Conservation (phyloP, 768 basidiomycete species). For the Candolleomyces efflorescens region DNA sequence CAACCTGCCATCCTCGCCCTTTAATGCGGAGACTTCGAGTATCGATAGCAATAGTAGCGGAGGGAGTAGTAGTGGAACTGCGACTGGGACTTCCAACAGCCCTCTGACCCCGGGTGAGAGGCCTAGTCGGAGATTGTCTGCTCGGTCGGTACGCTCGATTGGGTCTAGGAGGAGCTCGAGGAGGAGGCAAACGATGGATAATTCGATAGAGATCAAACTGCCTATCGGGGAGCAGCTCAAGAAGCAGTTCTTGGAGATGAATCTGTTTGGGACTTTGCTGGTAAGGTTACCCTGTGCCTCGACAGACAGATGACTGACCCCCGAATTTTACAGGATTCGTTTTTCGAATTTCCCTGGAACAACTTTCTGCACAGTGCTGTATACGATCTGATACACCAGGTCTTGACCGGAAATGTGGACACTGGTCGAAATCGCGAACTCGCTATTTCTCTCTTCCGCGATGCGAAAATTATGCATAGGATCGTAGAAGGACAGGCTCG, state of each 20-base stretch:
- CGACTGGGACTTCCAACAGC: slow-evolving; percentile 6
- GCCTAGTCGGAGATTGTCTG: slow-evolving; percentile 10
- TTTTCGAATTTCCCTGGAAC: slow-evolving; percentile 96
- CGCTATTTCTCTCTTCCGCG: slow-evolving; percentile 79
- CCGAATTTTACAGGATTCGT: slow-evolving; percentile 68
- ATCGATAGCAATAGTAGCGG: background rate
- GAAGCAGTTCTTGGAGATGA: slow-evolving; percentile 65
- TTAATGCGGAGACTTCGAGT: background rate
- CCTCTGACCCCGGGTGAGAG: background rate
- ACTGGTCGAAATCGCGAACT: slow-evolving; percentile 82
- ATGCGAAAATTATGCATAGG: slow-evolving; percentile 76
- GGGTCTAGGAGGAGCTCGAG: slow-evolving; percentile 53
- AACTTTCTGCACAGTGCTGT: slow-evolving; percentile 97
- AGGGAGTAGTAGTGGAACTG: background rate
- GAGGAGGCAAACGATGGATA: slow-evolving; percentile 33
- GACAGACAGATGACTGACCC: background rate
- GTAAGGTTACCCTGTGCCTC: slow-evolving; percentile 39
- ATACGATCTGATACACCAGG: slow-evolving; percentile 94
- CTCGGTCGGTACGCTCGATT: background rate
- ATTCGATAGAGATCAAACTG: slow-evolving; percentile 31
- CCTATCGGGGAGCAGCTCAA: slow-evolving; percentile 82
- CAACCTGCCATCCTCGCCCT: background rate
- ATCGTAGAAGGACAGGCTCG: slow-evolving; percentile 82
- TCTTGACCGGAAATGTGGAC: slow-evolving; percentile 84
- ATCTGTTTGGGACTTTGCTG: slow-evolving; percentile 71